Percentiles rank a stretch among this genome's conserved stretches.
Conservation (phyloP, 2,329 filamentous ascomycete genomes). For the Sclerotinia glacialis region DNA sequence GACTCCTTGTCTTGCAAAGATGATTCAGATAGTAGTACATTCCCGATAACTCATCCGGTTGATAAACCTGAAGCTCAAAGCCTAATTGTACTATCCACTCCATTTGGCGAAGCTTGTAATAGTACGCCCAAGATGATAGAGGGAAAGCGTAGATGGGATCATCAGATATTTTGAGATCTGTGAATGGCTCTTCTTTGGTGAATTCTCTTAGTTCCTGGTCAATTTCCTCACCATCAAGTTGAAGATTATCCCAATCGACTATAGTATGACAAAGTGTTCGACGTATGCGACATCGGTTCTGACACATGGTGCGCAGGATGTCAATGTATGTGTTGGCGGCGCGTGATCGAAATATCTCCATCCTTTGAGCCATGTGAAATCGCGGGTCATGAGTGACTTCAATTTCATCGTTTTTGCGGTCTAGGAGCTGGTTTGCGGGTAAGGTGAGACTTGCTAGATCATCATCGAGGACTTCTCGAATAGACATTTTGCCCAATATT, state of each 20-base stretch:
- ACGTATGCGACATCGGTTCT: conserved; percentile 87
- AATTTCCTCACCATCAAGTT: conserved; percentile 75
- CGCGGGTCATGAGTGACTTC: conserved; percentile 72
- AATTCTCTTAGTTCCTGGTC: conserved; percentile 64
- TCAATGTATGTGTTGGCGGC: conserved; percentile 74
- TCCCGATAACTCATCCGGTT: conserved; percentile 74
- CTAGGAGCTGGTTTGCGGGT: conserved; percentile 66
- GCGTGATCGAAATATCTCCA: conserved; percentile 65
- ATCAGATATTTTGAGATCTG: conserved; percentile 47
- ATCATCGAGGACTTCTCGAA: conserved; percentile 73
- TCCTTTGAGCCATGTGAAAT: conserved; percentile 67
- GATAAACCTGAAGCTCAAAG: conserved; percentile 90
- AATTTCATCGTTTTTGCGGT: conserved; percentile 71
- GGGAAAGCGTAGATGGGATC: conserved; percentile 65
- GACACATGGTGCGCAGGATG: conserved; percentile 77
- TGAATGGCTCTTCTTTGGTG: conserved; percentile 58
- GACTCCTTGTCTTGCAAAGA: conserved; percentile 60
- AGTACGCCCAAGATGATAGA: conserved; percentile 83
- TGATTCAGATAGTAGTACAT: conserved; percentile 92
- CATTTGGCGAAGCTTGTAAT: conserved; percentile 87
- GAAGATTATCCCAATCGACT: conserved; percentile 77
- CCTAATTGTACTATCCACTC: conserved; percentile 86
- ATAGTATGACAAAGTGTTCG: conserved; percentile 84
- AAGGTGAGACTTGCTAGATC: conserved; percentile 78
- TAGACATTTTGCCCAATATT: conserved; percentile 64